phyloP scores from a whole-genome alignment of 140 eudicot species.

The Cichorium intybus region DNA sequence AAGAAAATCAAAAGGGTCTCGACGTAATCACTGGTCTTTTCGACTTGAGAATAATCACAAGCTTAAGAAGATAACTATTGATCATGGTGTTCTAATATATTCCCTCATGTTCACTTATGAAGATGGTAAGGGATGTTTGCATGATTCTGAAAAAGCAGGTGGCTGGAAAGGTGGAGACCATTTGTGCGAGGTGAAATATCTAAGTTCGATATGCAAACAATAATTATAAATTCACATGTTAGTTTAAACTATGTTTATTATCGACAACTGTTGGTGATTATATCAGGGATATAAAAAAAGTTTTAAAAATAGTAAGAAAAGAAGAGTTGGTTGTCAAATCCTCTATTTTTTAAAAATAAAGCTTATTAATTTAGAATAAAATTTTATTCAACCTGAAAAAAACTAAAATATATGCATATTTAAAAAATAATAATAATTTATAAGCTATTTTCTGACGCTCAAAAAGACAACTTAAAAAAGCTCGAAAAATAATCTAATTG shows the following conservation, averaged over 20 bases:
- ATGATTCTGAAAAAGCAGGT: constrained; percentile 14
- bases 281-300: no score
- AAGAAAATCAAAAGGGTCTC: constrained; percentile 3
- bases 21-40: constrained; percentile 19
- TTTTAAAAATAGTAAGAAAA: no score
- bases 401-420: no score
- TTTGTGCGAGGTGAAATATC: constrained; percentile 22
- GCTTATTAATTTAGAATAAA: no score
- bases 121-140: constrained; percentile 10
- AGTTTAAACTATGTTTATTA: not conserved
- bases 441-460: no score
- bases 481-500: no score
- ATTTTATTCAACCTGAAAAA: no score
- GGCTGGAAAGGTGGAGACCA: constrained; percentile 29
- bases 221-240: not conserved
- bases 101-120: constrained; percentile 24
- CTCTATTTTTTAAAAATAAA: no score
- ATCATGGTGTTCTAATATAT: constrained; percentile 30
- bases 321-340: no score
- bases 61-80: constrained; percentile 26
- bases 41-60: constrained; percentile 18
- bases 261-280: no score
- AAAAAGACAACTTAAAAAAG: no score
- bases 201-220: not conserved
- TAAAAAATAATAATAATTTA: no score